A percentile compares a stretch with the other conserved stretches of the same genome.
These are phyloP conservation scores for Curvularia eragrostidis DNA, from an alignment of 2,329 filamentous ascomycete genomes.

Conservation along the genomic window DNA sequence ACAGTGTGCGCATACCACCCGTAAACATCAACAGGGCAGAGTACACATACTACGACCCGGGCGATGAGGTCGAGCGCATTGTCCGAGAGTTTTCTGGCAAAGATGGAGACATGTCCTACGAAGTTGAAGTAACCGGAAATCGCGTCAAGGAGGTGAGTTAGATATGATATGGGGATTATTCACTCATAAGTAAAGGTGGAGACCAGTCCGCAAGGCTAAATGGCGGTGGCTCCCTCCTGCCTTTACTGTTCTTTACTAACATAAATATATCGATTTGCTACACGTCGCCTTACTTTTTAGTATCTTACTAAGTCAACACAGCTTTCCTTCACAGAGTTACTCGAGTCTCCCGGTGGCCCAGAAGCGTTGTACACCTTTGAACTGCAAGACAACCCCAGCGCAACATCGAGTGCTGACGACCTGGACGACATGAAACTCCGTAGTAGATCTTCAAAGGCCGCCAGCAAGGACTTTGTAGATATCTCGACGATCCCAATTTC, in stretches of 20 bases:
- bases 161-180: background rate
- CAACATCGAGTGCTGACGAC: slow-evolving; percentile 21
- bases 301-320: slow-evolving; percentile 32
- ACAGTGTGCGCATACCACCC: slow-evolving; percentile 38
- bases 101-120: slow-evolving; percentile 46
- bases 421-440: slow-evolving; percentile 39
- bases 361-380: slow-evolving; percentile 55
- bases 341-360: slow-evolving; percentile 55
- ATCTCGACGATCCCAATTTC: slow-evolving; percentile 39
- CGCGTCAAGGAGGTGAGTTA: slow-evolving; percentile 52
- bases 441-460: slow-evolving; percentile 20
- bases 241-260: background rate
- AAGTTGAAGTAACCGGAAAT: slow-evolving; percentile 53
- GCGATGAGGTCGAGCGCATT: slow-evolving; percentile 49
- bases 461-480: slow-evolving; percentile 36
- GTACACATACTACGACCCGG: slow-evolving; percentile 44
- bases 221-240: background rate
- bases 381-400: slow-evolving; percentile 27
- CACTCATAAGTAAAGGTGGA: slow-evolving; percentile 8
- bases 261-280: background rate
- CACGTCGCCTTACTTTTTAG: background rate
- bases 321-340: slow-evolving; percentile 56
- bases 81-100: slow-evolving; percentile 46
- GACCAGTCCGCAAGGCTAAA: background rate
- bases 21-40: slow-evolving; percentile 36